Percentiles rank a stretch among this genome's conserved stretches.
Conservation (phyloP, 2,329 filamentous ascomycete species). For the Penicillium sp. region DNA sequence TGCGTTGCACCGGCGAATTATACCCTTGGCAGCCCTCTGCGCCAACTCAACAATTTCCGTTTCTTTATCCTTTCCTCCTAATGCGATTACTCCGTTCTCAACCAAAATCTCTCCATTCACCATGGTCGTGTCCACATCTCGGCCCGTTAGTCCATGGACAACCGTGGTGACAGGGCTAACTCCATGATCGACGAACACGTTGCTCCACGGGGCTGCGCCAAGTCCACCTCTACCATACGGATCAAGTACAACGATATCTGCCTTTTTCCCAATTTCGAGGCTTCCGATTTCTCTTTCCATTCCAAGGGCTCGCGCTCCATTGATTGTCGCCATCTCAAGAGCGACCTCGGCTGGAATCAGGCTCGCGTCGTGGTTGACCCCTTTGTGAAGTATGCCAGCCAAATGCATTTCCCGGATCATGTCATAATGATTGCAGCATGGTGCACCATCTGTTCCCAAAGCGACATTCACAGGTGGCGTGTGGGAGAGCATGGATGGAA, state of each 20-base stretch:
- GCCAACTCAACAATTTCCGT: slow-evolving; percentile 14
- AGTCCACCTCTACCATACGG: slow-evolving; percentile 32
- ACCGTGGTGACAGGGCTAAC: slow-evolving; percentile 39
- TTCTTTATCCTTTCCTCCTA: slow-evolving; percentile 17
- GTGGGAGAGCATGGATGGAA: slow-evolving; percentile 46
- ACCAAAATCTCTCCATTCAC: slow-evolving; percentile 48
- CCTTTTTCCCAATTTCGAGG: slow-evolving; percentile 37
- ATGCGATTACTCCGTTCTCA: slow-evolving; percentile 31
- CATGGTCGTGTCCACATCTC: slow-evolving; percentile 48
- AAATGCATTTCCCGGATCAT: slow-evolving; percentile 57
- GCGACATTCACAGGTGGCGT: slow-evolving; percentile 44
- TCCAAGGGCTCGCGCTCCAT: slow-evolving; percentile 52
- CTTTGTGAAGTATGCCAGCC: slow-evolving; percentile 52
- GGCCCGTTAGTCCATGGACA: slow-evolving; percentile 47
- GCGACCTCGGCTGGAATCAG: slow-evolving; percentile 49
- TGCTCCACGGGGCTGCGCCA: slow-evolving; percentile 41
- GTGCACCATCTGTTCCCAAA: slow-evolving; percentile 56
- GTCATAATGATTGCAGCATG: slow-evolving; percentile 55
- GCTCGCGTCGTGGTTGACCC: slow-evolving; percentile 41
- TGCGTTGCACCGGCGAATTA: slow-evolving; percentile 11
- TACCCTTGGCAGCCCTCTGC: slow-evolving; percentile 4
- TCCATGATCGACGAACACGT: slow-evolving; percentile 7
- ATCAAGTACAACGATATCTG: slow-evolving; percentile 31
- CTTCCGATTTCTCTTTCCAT: slow-evolving; percentile 42
- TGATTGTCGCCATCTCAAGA: slow-evolving; percentile 56